Conservation (phyloP, 148 eudicot genomes). For the Cornus kousa region DNA sequence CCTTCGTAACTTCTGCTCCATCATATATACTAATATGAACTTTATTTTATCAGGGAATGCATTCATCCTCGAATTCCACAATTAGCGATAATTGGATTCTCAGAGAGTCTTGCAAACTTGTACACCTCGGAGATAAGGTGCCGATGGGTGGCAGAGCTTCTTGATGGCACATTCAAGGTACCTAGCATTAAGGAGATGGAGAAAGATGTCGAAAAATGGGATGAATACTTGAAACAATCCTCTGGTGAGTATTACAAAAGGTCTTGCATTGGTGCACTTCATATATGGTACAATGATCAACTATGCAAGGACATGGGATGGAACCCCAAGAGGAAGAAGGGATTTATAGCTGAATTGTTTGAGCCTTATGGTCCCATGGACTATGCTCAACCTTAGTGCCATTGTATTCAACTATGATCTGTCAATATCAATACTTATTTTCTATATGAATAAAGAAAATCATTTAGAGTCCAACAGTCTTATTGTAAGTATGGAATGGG, state of each 20-base stretch:
- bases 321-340: constrained; percentile 32
- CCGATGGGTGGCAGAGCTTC: constrained; percentile 25
- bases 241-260: constrained; percentile 11
- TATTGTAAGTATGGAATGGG: too few species aligned
- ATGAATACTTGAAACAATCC: constrained; percentile 17
- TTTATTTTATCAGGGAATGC: too few species aligned
- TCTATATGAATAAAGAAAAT: too few species aligned
- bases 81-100: constrained; percentile 31
- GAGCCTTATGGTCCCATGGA: constrained; percentile 21
- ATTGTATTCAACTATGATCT: neutral
- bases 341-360: constrained; percentile 25
- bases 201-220: constrained; percentile 9
- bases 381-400: neutral
- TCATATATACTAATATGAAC: too few species aligned
- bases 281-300: constrained; percentile 26
- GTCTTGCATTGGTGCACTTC: constrained; percentile 18
- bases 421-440: too few species aligned
- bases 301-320: constrained; percentile 30
- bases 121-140: constrained; percentile 27
- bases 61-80: constrained; percentile 26
- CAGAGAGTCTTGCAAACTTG: constrained; percentile 27
- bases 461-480: too few species aligned
- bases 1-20: too few species aligned
- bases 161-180: constrained; percentile 21
- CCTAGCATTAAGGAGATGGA: constrained; percentile 23